phyloP scores from a whole-genome alignment of 2,329 filamentous ascomycete genomes.

The Aspergillus arachidicola region DNA sequence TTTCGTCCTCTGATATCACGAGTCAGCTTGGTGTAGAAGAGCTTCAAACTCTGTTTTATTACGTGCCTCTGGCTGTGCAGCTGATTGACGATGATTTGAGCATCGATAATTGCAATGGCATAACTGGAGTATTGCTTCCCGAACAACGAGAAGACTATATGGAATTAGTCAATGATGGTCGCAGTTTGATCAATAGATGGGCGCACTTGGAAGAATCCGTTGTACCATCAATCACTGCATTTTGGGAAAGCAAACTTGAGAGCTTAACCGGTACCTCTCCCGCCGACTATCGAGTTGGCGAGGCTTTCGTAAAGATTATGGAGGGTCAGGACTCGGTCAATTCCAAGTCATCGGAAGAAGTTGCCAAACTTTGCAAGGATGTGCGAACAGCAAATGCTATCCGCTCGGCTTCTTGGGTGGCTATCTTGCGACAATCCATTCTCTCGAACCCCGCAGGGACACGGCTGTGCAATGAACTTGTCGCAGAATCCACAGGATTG shows the following conservation, averaged over 20 bases:
- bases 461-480: slow-evolving; percentile 61
- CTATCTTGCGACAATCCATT: slow-evolving; percentile 53
- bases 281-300: slow-evolving; percentile 41
- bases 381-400: slow-evolving; percentile 47
- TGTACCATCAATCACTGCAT: slow-evolving; percentile 22
- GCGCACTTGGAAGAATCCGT: slow-evolving; percentile 29
- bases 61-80: slow-evolving; percentile 57
- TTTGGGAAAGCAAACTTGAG: slow-evolving; percentile 42
- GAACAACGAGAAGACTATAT: slow-evolving; percentile 57
- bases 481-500: slow-evolving; percentile 62
- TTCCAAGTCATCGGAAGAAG: slow-evolving; percentile 33
- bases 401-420: slow-evolving; percentile 51
- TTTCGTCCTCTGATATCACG: slow-evolving; percentile 48
- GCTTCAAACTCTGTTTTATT: slow-evolving; percentile 48
- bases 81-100: slow-evolving; percentile 63
- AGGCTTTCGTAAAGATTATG: slow-evolving; percentile 45
- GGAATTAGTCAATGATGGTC: slow-evolving; percentile 55
- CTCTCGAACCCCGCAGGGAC: slow-evolving; percentile 51
- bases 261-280: slow-evolving; percentile 33
- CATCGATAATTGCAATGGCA: slow-evolving; percentile 56
- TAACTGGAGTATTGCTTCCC: slow-evolving; percentile 52
- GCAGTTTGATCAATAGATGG: slow-evolving; percentile 51
- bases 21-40: slow-evolving; percentile 34
- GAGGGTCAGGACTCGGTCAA: slow-evolving; percentile 32
- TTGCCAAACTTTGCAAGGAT: slow-evolving; percentile 38